Evolutionary conservation across 208 protist species (phyloP).

Genomic region (Acanthamoeba lenticulata): DNA sequence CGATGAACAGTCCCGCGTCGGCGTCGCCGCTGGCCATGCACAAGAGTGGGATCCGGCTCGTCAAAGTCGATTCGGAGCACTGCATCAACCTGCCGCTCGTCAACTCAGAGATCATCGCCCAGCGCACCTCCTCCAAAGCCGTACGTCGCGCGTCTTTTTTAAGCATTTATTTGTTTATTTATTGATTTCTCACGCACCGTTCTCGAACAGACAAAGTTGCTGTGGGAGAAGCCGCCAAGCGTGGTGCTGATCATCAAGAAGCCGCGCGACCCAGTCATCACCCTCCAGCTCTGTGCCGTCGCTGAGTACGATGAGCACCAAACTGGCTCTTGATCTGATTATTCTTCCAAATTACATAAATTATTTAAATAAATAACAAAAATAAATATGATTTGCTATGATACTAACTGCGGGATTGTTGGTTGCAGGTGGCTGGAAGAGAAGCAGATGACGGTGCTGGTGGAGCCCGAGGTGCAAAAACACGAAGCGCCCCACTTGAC

Average conservation of each 20-base stretch:
- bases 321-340: too few relatives aligned
- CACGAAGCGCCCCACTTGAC: conserved; percentile 57
- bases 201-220: conserved; percentile 65
- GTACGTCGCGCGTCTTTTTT: neutral
- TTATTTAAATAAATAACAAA: too few relatives aligned
- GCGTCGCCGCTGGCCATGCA: neutral
- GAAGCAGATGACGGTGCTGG: conserved; percentile 59
- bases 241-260: conserved; percentile 84
- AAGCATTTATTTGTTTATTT: neutral
- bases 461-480: conserved; percentile 27
- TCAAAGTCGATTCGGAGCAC: conserved; percentile 38
- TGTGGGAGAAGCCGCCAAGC: conserved; percentile 73
- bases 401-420: neutral
- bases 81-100: neutral
- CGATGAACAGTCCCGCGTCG: too few relatives aligned
- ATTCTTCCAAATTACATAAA: too few relatives aligned
- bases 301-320: neutral
- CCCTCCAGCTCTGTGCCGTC: conserved; percentile 10
- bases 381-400: too few relatives aligned
- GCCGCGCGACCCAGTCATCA: conserved; percentile 69
- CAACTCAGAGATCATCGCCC: conserved; percentile 34
- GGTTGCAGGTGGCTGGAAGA: conserved; percentile 48
- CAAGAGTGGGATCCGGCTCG: conserved; percentile 41
- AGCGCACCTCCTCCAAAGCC: conserved; percentile 30
- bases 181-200: neutral